Evolutionary conservation across 495 filamentous ascomycete genomes (phyloP).

Genomic region (Tuber melanosporum): DNA sequence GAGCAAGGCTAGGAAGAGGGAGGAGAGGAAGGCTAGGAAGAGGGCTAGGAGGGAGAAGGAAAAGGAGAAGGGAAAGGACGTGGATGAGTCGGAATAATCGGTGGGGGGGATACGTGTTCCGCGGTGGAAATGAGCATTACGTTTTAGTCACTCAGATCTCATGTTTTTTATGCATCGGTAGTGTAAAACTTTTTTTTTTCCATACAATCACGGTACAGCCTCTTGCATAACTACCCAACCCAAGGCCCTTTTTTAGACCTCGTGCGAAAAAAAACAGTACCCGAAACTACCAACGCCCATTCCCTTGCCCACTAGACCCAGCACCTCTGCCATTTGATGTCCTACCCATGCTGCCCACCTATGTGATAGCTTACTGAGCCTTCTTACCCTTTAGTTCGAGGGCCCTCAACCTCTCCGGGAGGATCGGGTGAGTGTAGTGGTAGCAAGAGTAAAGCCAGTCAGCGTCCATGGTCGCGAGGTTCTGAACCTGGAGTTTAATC

Average conservation of each 20-base stretch:
- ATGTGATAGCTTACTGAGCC: conserved; percentile 22
- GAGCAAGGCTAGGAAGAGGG: neutral
- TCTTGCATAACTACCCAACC: neutral
- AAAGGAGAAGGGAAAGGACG: neutral
- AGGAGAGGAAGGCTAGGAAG: neutral
- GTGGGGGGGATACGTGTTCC: neutral
- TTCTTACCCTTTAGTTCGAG: conserved; percentile 71
- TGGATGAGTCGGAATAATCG: neutral
- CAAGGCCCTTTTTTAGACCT: neutral
- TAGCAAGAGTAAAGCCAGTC: conserved; percentile 97
- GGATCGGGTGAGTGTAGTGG: conserved; percentile 94
- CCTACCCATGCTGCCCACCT: neutral
- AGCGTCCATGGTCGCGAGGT: conserved; percentile 95
- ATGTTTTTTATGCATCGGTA: neutral
- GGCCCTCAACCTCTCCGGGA: conserved; percentile 85
- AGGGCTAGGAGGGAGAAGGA: neutral
- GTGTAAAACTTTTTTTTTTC: neutral
- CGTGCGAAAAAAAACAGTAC: neutral
- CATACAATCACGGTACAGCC: neutral
- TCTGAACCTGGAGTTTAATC: conserved; percentile 97
- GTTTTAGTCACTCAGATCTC: neutral
- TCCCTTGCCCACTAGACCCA: neutral
- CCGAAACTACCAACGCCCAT: neutral
- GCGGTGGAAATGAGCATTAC: neutral
- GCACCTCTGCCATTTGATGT: neutral